A percentile compares a stretch with the other conserved stretches of the same genome.
phyloP scores from a whole-genome alignment of 352 stramenopile species.

The Phytophthora pinifolia region DNA sequence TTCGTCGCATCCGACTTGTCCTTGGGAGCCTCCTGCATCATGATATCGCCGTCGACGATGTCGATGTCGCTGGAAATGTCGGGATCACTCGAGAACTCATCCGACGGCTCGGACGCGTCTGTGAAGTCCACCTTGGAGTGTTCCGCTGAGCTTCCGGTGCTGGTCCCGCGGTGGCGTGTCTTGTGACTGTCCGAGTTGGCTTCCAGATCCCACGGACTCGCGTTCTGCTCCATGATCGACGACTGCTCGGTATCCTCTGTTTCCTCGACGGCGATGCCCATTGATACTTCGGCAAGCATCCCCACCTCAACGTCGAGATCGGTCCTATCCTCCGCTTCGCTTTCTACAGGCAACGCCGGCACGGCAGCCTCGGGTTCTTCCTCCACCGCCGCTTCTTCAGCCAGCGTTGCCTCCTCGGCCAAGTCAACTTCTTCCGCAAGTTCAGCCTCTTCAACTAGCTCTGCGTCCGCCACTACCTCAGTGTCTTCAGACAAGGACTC shows the following conservation, averaged over 20 bases:
- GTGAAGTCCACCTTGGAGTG: conserved; percentile 34
- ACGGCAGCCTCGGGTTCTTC: conserved; percentile 7
- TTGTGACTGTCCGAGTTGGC: conserved; percentile 25
- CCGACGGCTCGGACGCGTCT: conserved; percentile 28
- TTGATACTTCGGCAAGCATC: conserved; percentile 37
- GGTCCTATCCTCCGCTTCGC: conserved; percentile 9
- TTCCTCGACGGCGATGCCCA: conserved; percentile 35
- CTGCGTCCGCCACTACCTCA: conserved; percentile 8
- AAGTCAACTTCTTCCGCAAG: conserved; percentile 20
- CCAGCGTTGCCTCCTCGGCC: conserved; percentile 3
- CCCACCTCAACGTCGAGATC: conserved; percentile 38
- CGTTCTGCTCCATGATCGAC: conserved; percentile 14
- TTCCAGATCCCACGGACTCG: conserved; percentile 35
- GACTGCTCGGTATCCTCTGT: conserved; percentile 21
- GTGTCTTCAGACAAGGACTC: not conserved
- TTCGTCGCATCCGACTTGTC: conserved; percentile 28
- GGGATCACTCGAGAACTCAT: conserved; percentile 43
- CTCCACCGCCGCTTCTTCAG: conserved; percentile 9
- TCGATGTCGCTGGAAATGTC: conserved; percentile 63
- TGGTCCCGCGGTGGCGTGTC: conserved; percentile 2
- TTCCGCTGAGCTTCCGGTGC: not conserved
- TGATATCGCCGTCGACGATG: conserved; percentile 52
- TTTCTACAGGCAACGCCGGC: conserved; percentile 12
- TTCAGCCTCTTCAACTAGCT: conserved; percentile 16
- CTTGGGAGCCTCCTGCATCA: conserved; percentile 43